A percentile compares a stretch with the other conserved stretches of the same genome.
Conservation (phyloP, 2,329 filamentous ascomycete genomes). For the Fusarium citri region DNA sequence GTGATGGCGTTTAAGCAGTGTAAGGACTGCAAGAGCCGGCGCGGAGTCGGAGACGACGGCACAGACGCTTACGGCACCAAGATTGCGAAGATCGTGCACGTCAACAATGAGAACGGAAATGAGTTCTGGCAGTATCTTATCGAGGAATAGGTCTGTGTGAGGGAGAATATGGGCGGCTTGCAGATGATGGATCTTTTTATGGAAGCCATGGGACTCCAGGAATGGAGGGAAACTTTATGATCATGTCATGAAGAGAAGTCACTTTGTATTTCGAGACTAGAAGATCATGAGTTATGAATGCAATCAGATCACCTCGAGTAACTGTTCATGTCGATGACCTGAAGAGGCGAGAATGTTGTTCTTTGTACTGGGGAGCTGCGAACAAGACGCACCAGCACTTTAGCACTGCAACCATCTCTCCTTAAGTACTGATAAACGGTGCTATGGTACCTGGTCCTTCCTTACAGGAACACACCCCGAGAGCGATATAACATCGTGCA, state of each 20-base stretch:
- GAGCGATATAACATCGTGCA: neutral
- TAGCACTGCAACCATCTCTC: neutral
- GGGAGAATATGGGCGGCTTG: neutral
- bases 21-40: constrained; percentile 27
- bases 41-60: constrained; percentile 27
- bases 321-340: neutral
- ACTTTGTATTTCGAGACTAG: neutral
- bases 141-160: neutral
- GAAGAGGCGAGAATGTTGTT: neutral
- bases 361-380: neutral
- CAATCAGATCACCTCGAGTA: neutral
- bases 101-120: constrained; percentile 23
- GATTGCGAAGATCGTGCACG: constrained; percentile 23
- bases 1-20: constrained; percentile 24
- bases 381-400: neutral
- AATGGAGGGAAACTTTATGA: neutral
- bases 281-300: neutral
- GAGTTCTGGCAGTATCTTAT: constrained; percentile 21
- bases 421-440: neutral
- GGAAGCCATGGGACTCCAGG: neutral
- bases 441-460: neutral
- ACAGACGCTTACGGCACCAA: constrained; percentile 27
- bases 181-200: neutral
- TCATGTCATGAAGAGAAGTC: neutral
- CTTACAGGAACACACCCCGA: neutral